phyloP scores from a whole-genome alignment of 495 filamentous ascomycete genomes.

The Daldinia vernicosa region DNA sequence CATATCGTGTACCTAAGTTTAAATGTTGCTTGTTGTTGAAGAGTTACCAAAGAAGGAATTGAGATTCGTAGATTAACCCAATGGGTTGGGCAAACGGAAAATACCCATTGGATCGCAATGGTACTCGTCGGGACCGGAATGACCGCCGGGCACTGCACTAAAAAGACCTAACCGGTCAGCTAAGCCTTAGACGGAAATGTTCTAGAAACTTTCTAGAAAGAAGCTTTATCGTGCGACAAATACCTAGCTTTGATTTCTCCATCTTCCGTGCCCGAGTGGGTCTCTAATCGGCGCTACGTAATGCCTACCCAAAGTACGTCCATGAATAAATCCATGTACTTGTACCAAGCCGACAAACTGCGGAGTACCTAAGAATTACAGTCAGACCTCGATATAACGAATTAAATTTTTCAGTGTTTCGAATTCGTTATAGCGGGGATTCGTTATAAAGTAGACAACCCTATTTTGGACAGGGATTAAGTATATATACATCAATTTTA shows the following conservation, averaged over 20 bases:
- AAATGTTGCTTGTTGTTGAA: background rate
- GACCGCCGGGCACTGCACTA: conserved; percentile 32
- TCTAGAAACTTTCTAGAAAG: conserved; percentile 44
- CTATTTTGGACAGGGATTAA: no score
- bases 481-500: no score
- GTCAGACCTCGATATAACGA: no score
- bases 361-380: conserved; percentile 23
- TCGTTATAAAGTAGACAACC: no score
- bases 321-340: background rate
- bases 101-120: conserved; percentile 25
- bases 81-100: conserved; percentile 6
- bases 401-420: no score
- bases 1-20: no score
- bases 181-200: conserved; percentile 31
- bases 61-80: background rate
- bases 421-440: no score
- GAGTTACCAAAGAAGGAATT: background rate
- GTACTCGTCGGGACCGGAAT: conserved; percentile 29
- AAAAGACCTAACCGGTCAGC: conserved; percentile 20
- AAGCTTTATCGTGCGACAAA: conserved; percentile 15
- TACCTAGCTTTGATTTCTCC: conserved; percentile 23
- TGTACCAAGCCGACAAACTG: conserved; percentile 21
- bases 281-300: conserved; percentile 35
- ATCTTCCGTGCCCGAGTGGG: conserved; percentile 10
- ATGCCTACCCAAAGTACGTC: conserved; percentile 20